Evolutionary conservation across 208 protist species (phyloP).

Genomic region (Acanthamoeba sp.): DNA sequence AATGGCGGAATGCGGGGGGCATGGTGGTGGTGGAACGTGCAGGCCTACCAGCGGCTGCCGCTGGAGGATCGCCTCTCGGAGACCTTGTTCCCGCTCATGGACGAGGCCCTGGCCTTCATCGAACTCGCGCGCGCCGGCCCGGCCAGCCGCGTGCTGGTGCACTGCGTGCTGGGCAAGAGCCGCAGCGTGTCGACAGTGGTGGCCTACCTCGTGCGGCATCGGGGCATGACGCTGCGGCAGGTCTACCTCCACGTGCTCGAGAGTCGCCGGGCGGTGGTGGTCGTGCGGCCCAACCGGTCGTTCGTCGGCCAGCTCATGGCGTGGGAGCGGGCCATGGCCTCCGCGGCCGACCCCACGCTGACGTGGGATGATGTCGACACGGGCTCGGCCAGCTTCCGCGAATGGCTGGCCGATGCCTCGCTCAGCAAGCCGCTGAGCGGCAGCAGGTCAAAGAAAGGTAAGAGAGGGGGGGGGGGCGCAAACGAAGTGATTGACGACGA

Average conservation of each 20-base stretch:
- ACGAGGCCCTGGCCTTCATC: constrained; percentile 47
- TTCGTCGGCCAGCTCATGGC: constrained; percentile 49
- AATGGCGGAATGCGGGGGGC: no score
- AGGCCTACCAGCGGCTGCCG: neutral
- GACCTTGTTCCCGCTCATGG: neutral
- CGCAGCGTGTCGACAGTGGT: neutral
- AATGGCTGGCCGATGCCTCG: neutral
- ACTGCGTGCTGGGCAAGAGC: constrained; percentile 49
- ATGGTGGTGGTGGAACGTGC: neutral
- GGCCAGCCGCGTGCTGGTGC: neutral
- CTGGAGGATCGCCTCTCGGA: constrained; percentile 19
- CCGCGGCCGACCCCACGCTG: neutral
- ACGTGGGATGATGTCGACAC: constrained; percentile 45
- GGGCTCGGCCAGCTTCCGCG: neutral
- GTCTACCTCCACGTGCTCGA: constrained; percentile 15
- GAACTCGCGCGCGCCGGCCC: neutral
- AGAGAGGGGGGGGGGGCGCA: neutral
- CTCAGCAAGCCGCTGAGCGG: neutral
- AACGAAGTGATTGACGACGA: neutral
- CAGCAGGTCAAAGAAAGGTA: neutral
- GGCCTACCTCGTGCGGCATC: constrained; percentile 14
- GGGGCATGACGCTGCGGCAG: constrained; percentile 2
- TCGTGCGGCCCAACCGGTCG: constrained; percentile 18
- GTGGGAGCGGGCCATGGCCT: neutral
- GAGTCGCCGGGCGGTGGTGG: neutral